Evolutionary conservation across 345 rosid species (phyloP).

Genomic region (Eutrema japonicum): DNA sequence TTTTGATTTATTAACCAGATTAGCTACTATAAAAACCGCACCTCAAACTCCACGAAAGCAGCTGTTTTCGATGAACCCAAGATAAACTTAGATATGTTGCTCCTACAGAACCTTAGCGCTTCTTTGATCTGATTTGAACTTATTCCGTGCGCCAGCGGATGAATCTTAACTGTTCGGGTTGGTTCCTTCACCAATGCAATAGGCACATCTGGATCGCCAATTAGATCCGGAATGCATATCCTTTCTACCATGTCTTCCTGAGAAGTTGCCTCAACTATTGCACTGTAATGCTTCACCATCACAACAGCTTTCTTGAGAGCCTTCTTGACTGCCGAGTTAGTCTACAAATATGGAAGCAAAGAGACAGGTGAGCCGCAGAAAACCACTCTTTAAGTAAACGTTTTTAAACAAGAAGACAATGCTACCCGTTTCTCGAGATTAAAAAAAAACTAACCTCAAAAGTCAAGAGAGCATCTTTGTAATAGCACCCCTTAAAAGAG

Average conservation of each 20-base stretch:
- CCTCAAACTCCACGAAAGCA: constrained; percentile 55
- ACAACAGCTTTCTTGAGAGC: constrained; percentile 44
- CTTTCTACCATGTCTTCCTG: constrained; percentile 29
- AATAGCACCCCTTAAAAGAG: constrained; percentile 35
- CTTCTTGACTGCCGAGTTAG: constrained; percentile 33
- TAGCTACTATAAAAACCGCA: constrained; percentile 23
- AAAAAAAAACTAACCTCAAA: constrained; percentile 40
- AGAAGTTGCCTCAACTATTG: constrained; percentile 43
- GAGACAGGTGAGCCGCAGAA: constrained; percentile 15
- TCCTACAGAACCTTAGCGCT: constrained; percentile 45
- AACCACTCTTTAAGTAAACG: background rate
- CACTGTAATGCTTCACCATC: background rate
- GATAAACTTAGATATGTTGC: constrained; percentile 41
- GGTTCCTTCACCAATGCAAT: constrained; percentile 50
- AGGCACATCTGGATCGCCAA: constrained; percentile 52
- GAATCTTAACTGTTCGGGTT: constrained; percentile 44
- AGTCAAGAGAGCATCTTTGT: constrained; percentile 41
- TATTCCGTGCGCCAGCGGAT: constrained; percentile 34
- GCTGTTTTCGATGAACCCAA: constrained; percentile 45
- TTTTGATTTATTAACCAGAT: constrained; percentile 1
- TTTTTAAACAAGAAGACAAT: constrained; percentile 16
- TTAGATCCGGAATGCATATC: constrained; percentile 46
- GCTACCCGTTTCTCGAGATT: background rate
- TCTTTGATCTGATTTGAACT: constrained; percentile 46
- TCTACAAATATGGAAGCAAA: constrained; percentile 40